These are phyloP conservation scores for Naumovozyma dairenensis DNA, from an alignment of 805 yeast genomes.

Conservation along the genomic window DNA sequence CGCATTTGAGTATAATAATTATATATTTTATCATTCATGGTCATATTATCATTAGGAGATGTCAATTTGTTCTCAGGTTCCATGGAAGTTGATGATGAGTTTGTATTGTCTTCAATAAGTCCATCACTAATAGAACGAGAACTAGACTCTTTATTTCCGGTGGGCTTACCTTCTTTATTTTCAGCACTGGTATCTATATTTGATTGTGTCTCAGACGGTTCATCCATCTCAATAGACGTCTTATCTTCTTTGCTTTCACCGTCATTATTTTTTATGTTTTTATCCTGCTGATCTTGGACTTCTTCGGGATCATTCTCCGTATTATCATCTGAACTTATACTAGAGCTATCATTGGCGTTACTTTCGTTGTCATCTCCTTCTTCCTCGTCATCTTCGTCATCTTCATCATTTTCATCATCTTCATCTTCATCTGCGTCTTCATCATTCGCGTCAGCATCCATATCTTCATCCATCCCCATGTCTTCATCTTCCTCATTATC, in stretches of 20 bases:
- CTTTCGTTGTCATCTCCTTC: constrained; percentile 12
- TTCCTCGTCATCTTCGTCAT: constrained; percentile 15
- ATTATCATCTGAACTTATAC: constrained; percentile 16
- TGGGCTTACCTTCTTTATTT: constrained; percentile 15
- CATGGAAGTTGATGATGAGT: constrained; percentile 1
- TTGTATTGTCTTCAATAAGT: constrained; percentile 7
- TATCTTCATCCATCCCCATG: constrained; percentile 9
- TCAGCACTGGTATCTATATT: too few relatives aligned
- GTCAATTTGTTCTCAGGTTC: neutral
- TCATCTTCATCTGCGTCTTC: constrained; percentile 21
- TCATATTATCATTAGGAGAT: constrained; percentile 4
- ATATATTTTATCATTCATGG: constrained; percentile 15
- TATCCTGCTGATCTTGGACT: constrained; percentile 17
- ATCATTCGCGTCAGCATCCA: constrained; percentile 11
- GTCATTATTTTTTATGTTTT: constrained; percentile 13
- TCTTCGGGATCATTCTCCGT: constrained; percentile 8
- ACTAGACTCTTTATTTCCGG: too few relatives aligned
- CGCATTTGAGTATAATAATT: constrained; percentile 27
- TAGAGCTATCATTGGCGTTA: constrained; percentile 22
- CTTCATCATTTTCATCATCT: constrained; percentile 16
- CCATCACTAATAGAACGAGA: too few relatives aligned
- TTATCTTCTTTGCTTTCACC: constrained; percentile 6
- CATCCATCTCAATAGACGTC: too few relatives aligned
- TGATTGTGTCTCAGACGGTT: too few relatives aligned
- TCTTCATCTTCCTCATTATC: constrained; percentile 16